Base-by-base conservation (phyloP, 805 yeast species). In the Candida insectalens region DNA sequence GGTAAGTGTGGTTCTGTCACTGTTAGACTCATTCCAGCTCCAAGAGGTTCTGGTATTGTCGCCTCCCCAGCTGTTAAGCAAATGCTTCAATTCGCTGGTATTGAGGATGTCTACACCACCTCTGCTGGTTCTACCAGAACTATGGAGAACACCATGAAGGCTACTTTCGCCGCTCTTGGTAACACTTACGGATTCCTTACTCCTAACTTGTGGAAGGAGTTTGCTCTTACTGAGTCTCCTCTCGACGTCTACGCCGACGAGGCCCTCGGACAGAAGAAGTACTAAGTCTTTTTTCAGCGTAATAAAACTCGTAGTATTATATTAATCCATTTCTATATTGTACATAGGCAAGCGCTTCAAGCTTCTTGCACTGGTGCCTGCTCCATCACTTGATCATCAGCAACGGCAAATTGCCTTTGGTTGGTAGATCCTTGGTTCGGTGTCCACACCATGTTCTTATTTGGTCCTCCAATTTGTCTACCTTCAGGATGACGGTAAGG, bases 11-110 rank as follows among this genome's bases (percentile, higher is more conserved):
- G 98, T 81, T 89, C 97, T 70, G 97, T 92, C 63, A 67, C 81
- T 48, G 96, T 89, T 55, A 87, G 98, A 80, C 80, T 92, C 65
- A 88, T 92, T 65, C 98, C 98, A 71, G 98, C 98, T 54, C 97
- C 98, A 80, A 92, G 98, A 80, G 98, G 98, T 89, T 87, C 95
- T 68, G 97, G 96, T 83, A 84, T 92, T 64, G 96, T 92, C 58
- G 98, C 98, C 63, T 92, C 98, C 57, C 97, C 98, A 67, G 96
- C 95, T 55, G 97, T 92, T 67, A 89, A 88, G 83, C 87, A 87
- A 74, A 80, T 92, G 71, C 75, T 92, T 74, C 95, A 89, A 76
- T 83, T 92, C 67, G 98, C 96, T 63, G 98, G 98, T 84, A 80
- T 92, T 67, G 95, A 89, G 75, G 98, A 92, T 73, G 95, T 92